Conservation (phyloP, 345 rosid genomes). For the Citrus maxima region DNA sequence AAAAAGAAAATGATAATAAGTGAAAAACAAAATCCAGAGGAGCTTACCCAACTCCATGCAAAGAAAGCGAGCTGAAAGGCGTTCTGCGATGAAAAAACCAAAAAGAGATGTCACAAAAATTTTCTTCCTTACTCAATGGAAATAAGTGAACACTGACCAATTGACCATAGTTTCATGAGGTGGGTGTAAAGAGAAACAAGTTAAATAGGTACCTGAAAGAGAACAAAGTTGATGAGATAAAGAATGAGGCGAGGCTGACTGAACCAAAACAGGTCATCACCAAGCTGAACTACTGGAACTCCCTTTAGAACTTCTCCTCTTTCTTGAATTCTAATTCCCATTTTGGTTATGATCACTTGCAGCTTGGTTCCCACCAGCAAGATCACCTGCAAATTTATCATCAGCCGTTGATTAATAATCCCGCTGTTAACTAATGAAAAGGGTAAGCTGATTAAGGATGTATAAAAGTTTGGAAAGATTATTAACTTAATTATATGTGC, state of each 20-base stretch:
- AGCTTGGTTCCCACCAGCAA: slow-evolving; percentile 81
- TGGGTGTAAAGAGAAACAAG: neutral
- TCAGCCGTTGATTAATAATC: neutral
- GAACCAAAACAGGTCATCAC: slow-evolving; percentile 92
- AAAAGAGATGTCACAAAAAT: neutral
- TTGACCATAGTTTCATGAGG: too few species aligned
- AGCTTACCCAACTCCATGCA: slow-evolving; percentile 73
- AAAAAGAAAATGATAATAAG: neutral
- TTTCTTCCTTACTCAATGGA: too few species aligned
- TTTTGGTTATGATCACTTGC: slow-evolving; percentile 84
- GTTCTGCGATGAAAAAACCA: slow-evolving; percentile 40
- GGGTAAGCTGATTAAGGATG: neutral
- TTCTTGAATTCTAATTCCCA: slow-evolving; percentile 73
- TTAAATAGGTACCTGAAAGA: slow-evolving; percentile 62
- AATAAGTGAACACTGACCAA: too few species aligned
- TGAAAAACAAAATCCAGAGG: neutral
- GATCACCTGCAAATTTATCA: slow-evolving; percentile 46
- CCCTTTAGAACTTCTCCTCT: slow-evolving; percentile 79
- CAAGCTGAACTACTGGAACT: slow-evolving; percentile 75
- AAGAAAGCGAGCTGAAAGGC: slow-evolving; percentile 93
- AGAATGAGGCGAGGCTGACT: slow-evolving; percentile 71
- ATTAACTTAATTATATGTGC: slow-evolving; percentile 7
- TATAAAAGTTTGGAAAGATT: neutral
- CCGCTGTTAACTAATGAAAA: neutral
- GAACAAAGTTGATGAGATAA: slow-evolving; percentile 80